Evolutionary conservation across 192 early-diverging fungal genomes (phyloP).

Genomic region (Linnemannia elongata): DNA sequence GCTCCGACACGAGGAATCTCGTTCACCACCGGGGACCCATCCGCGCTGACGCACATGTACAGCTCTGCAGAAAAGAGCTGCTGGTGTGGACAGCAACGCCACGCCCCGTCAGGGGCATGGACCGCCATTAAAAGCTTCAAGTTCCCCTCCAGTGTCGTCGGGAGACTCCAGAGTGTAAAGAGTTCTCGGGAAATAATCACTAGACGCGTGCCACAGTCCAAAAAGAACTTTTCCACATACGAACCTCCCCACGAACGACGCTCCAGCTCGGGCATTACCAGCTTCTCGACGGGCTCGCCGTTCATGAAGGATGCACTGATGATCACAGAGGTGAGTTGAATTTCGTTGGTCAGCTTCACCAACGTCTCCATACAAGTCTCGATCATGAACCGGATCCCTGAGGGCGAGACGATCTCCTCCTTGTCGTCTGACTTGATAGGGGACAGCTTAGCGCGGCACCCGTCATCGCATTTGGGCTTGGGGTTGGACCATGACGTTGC

Average conservation of each 20-base stretch:
- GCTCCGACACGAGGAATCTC: background rate
- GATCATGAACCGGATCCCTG: slow-evolving; percentile 9
- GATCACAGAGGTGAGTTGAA: background rate
- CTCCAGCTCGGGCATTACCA: slow-evolving; percentile 2
- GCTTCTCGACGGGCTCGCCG: background rate
- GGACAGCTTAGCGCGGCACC: background rate
- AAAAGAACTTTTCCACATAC: background rate
- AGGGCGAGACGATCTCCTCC: background rate
- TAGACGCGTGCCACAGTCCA: background rate
- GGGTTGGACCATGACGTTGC: background rate
- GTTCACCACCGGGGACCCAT: background rate
- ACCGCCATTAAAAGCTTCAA: background rate
- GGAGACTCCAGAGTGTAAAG: slow-evolving; percentile 23
- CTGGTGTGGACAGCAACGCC: slow-evolving; percentile 1
- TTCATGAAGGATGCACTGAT: background rate
- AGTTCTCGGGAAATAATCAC: background rate
- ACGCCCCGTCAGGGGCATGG: background rate
- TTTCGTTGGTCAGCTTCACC: background rate
- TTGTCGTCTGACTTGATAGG: background rate
- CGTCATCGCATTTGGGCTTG: background rate
- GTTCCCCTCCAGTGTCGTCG: slow-evolving; percentile 6
- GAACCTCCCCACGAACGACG: background rate
- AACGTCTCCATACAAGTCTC: background rate
- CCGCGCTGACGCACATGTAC: background rate
- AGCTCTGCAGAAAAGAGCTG: background rate